Evolutionary conservation across 331 rosid genomes (phyloP), one percentile per base, ranked within the genome.

Genomic region (Quercus tomentella): DNA sequence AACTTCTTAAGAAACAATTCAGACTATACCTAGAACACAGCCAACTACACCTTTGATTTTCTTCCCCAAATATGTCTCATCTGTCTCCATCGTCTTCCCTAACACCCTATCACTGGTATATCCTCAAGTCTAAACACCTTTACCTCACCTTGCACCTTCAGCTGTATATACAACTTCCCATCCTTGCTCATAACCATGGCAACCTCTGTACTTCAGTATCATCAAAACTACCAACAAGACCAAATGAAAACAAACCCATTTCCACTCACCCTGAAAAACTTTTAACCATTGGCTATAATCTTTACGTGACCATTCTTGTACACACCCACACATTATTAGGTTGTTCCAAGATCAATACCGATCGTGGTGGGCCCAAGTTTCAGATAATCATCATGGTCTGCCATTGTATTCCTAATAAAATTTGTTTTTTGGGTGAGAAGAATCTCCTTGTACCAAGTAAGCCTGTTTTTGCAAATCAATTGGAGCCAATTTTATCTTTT

Each of bases 401-500:
- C 90, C 31, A 73, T 6, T 0, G 77, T 51, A 67, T 11, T 74
- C 89, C 91, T 1, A 85, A 74, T 72, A 88, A 5, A 51, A 85
- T 77, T 71, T 33, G 37, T 33, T 70, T 70, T 26, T 87, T 89
- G 6, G 37, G 37, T 1, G 37, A 33, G 2, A 33, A 33, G 37
- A 5, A 0, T 33, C 37, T 33, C 37, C 0, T 33, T 33, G 37
- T 33, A 33, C 37, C 37, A 33, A 1, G 33, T 6, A 31, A 33
- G 2, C 2, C 37, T 33, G 2, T 33, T 33, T 33, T 33, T 33
- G 37, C 0, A 33, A 0, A 33, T 33, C 37, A 33, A 33, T 33
- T 65, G 98, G 89, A 81, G 90, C 90, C 81, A 92, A 78, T 41
- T 92, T 68, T 74, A 94, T 89, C 88, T 76, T 85, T 45, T 90